Conservation (phyloP, 257 asterid genomes). For the Echites panduratus region DNA sequence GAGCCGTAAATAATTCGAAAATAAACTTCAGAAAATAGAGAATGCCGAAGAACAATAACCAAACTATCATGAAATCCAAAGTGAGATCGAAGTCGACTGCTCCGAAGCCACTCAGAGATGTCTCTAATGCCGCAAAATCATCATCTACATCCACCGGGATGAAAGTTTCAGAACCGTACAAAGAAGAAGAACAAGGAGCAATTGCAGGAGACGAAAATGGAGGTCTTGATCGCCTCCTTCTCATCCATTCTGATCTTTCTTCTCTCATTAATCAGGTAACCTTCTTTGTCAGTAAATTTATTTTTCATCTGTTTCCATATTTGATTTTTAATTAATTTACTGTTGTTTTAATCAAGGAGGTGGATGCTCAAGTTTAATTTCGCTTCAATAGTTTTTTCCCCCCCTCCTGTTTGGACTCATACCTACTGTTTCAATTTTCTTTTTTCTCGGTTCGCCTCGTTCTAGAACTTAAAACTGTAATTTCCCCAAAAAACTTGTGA, state of each 20-base stretch:
- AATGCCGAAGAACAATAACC: constrained; percentile 37
- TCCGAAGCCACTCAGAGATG: constrained; percentile 56
- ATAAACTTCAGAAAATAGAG: constrained; percentile 4
- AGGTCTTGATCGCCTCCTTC: constrained; percentile 62
- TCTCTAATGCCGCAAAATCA: constrained; percentile 34
- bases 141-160: neutral
- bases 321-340: neutral
- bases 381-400: neutral
- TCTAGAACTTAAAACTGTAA: too few species aligned
- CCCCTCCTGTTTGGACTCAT: neutral
- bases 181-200: constrained; percentile 14
- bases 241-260: constrained; percentile 66
- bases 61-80: constrained; percentile 17
- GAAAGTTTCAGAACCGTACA: neutral
- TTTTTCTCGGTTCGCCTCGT: neutral
- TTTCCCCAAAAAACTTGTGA: neutral
- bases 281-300: neutral
- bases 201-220: constrained; percentile 17
- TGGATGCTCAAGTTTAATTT: neutral
- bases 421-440: neutral
- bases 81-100: constrained; percentile 33
- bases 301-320: neutral
- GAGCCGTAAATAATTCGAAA: neutral
- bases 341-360: neutral
- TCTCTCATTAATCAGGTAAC: constrained; percentile 52